Conservation (phyloP, 805 yeast genomes). For the Candida anglica region DNA sequence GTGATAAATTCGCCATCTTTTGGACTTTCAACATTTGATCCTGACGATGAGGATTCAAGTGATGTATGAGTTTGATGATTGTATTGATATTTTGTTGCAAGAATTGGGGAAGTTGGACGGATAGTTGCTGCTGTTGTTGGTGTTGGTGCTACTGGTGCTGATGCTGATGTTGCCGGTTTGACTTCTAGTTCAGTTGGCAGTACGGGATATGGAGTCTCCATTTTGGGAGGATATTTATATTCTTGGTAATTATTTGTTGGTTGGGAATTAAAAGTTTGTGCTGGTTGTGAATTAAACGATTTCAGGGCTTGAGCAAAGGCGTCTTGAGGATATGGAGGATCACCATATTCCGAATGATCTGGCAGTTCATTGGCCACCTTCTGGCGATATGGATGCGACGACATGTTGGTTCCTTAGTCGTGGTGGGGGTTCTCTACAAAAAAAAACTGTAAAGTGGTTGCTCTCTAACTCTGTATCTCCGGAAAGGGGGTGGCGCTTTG, state of each 20-base stretch:
- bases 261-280: background rate
- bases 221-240: background rate
- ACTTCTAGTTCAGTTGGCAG: background rate
- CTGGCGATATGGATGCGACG: constrained; percentile 16
- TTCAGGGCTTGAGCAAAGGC: no score
- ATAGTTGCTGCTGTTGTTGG: background rate
- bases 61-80: constrained; percentile 1
- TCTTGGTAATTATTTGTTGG: background rate
- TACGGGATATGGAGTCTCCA: background rate
- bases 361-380: constrained; percentile 4
- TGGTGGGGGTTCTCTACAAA: no score
- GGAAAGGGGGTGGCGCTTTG: no score
- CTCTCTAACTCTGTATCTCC: no score
- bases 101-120: no score
- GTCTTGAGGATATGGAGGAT: constrained; percentile 11
- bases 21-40: background rate
- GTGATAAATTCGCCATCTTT: constrained; percentile 7
- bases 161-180: background rate
- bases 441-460: no score
- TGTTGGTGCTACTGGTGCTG: background rate
- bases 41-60: constrained; percentile 1
- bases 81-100: no score
- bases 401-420: constrained; percentile 3
- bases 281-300: no score
- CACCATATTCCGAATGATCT: background rate